A percentile compares a stretch with the other conserved stretches of the same genome.
phyloP scores from a whole-genome alignment of 2,329 filamentous ascomycete species.

The Epichloe bromicola region DNA sequence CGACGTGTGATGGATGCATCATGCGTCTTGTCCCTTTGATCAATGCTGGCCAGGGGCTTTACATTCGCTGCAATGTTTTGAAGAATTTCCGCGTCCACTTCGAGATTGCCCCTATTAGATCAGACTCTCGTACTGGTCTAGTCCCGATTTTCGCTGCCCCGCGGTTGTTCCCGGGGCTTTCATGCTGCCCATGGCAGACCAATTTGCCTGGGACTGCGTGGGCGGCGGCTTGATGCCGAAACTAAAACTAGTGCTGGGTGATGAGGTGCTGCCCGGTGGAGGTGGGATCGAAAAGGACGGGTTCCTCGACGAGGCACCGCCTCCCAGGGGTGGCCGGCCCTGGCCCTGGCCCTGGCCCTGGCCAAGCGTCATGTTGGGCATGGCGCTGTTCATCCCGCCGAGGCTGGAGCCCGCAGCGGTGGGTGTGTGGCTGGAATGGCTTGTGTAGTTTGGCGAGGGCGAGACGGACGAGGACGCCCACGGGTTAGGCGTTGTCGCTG shows the following conservation, averaged over 20 bases:
- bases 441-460: conserved; percentile 6
- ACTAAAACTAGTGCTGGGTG: conserved; percentile 24
- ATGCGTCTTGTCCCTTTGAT: no score
- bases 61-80: no score
- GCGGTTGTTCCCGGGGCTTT: conserved; percentile 10
- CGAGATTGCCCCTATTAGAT: conserved; percentile 27
- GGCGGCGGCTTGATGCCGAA: conserved; percentile 38
- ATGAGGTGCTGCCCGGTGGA: conserved; percentile 27
- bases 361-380: conserved; percentile 36
- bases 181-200: neutral
- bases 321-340: conserved; percentile 15
- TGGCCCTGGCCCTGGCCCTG: conserved; percentile 12
- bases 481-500: conserved; percentile 28
- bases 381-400: conserved; percentile 27
- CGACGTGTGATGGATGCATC: no score
- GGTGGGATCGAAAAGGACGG: conserved; percentile 47
- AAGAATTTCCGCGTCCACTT: neutral
- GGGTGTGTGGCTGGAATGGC: conserved; percentile 12
- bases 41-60: no score
- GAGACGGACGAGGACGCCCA: conserved; percentile 28
- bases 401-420: conserved; percentile 18
- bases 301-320: conserved; percentile 17
- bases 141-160: conserved; percentile 31
- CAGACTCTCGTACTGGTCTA: conserved; percentile 58
- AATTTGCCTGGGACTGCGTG: conserved; percentile 6